These are phyloP conservation scores for Moniliella sp. DNA, from an alignment of 1,284 basidiomycete species.

Conservation along the genomic window DNA sequence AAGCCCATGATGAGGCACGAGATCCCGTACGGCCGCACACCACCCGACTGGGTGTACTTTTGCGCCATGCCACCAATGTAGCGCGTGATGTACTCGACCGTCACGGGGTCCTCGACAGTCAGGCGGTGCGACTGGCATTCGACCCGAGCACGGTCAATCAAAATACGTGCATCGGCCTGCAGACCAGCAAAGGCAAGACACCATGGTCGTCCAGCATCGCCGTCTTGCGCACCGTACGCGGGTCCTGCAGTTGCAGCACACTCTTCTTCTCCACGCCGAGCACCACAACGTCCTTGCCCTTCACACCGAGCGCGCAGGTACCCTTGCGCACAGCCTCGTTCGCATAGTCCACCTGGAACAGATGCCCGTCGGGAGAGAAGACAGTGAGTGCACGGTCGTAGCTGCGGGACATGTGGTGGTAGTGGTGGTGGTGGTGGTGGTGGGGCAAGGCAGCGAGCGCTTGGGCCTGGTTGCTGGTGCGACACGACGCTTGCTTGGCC, in stretches of 20 bases:
- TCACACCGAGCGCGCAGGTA: conserved; percentile 89
- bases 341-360: conserved; percentile 77
- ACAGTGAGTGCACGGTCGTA: conserved; percentile 51
- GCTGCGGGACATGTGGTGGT: conserved; percentile 5
- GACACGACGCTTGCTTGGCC: too few relatives aligned
- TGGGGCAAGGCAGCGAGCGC: too few relatives aligned
- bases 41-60: conserved; percentile 95
- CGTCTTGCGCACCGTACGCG: conserved; percentile 86
- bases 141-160: conserved; percentile 90
- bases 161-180: conserved; percentile 85
- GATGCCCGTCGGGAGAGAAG: conserved; percentile 65
- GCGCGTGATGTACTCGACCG: conserved; percentile 91
- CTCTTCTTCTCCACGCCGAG: conserved; percentile 97
- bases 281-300: conserved; percentile 80
- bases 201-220: conserved; percentile 91
- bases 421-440: too few relatives aligned
- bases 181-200: conserved; percentile 96
- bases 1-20: conserved; percentile 92
- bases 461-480: too few relatives aligned
- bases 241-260: conserved; percentile 86
- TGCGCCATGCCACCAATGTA: conserved; percentile 88
- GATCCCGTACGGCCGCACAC: conserved; percentile 92
- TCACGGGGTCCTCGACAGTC: conserved; percentile 92
- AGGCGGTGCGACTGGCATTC: conserved; percentile 94
- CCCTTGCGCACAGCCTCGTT: conserved; percentile 87